Conservation (phyloP, 148 eudicot genomes). For the Arctostaphylos glauca region DNA sequence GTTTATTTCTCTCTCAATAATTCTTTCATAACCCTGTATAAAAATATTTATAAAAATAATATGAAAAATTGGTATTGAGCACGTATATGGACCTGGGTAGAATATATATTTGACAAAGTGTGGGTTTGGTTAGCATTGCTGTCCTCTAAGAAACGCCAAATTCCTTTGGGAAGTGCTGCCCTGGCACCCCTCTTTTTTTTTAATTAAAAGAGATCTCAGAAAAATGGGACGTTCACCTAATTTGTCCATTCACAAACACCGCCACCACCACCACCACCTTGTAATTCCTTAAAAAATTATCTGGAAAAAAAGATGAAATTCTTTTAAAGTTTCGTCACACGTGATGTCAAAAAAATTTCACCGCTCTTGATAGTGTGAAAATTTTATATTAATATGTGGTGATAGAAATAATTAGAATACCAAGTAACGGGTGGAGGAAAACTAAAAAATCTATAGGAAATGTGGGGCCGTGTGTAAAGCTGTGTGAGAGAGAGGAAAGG, state of each 20-base stretch:
- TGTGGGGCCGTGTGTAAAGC: not conserved
- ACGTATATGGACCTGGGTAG: not conserved
- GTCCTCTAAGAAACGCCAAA: conserved; percentile 34
- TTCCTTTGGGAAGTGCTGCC: conserved; percentile 36
- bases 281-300: not conserved
- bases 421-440: too few relatives aligned
- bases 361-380: too few relatives aligned
- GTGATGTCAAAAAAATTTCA: too few relatives aligned
- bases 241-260: conserved; percentile 16
- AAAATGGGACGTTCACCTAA: conserved; percentile 19
- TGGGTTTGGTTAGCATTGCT: conserved; percentile 5
- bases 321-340: too few relatives aligned
- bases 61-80: too few relatives aligned
- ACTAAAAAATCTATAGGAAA: not conserved
- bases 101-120: not conserved
- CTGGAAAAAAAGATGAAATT: too few relatives aligned
- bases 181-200: conserved; percentile 22
- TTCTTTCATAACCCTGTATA: too few relatives aligned
- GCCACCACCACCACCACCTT: not conserved
- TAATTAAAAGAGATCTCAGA: conserved; percentile 13
- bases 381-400: too few relatives aligned
- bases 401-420: too few relatives aligned
- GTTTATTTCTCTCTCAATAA: too few relatives aligned
- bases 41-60: too few relatives aligned
- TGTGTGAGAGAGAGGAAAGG: not conserved